Percentiles rank a stretch among this genome's conserved stretches.
phyloP scores from a whole-genome alignment of 1,284 basidiomycete genomes.

The Neotropicomus parvogracilis region DNA sequence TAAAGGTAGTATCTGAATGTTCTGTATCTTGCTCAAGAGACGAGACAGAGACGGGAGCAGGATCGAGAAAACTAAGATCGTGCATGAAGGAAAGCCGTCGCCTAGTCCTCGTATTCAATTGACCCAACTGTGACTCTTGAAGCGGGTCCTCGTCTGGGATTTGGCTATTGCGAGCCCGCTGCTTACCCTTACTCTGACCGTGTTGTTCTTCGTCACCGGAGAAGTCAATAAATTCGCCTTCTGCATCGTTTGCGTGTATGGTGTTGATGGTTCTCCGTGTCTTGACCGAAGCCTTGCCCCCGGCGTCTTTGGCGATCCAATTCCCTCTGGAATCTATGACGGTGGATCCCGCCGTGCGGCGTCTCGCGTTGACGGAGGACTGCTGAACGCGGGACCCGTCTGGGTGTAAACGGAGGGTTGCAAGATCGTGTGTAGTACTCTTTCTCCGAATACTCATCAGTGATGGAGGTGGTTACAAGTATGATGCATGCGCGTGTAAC shows the following conservation, averaged over 20 bases:
- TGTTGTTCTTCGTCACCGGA: constrained; percentile 15
- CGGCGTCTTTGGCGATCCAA: constrained; percentile 37
- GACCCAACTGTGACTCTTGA: constrained; percentile 11
- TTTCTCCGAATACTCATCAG: constrained; percentile 36
- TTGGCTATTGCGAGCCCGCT: constrained; percentile 14
- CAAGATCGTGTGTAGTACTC: constrained; percentile 56
- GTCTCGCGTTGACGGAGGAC: constrained; percentile 32
- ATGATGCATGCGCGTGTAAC: too few relatives aligned
- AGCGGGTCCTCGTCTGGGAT: constrained; percentile 2
- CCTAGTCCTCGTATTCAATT: constrained; percentile 29
- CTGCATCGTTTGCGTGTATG: constrained; percentile 20
- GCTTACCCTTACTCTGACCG: constrained; percentile 26
- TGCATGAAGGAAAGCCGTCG: constrained; percentile 39
- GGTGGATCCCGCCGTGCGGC: constrained; percentile 28
- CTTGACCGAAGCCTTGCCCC: constrained; percentile 38
- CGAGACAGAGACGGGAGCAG: constrained; percentile 11
- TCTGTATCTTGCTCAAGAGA: constrained; percentile 9
- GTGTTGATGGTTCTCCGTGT: constrained; percentile 21
- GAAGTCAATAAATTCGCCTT: constrained; percentile 24
- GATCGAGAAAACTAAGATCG: constrained; percentile 39
- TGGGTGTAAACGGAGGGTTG: constrained; percentile 55
- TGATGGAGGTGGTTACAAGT: too few relatives aligned
- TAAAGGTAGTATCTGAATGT: not conserved
- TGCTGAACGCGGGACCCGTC: constrained; percentile 56
- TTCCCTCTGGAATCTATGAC: constrained; percentile 34